Conservation (phyloP, 202 grass and related monocot genomes). For the Brachypodium distachyon region DNA sequence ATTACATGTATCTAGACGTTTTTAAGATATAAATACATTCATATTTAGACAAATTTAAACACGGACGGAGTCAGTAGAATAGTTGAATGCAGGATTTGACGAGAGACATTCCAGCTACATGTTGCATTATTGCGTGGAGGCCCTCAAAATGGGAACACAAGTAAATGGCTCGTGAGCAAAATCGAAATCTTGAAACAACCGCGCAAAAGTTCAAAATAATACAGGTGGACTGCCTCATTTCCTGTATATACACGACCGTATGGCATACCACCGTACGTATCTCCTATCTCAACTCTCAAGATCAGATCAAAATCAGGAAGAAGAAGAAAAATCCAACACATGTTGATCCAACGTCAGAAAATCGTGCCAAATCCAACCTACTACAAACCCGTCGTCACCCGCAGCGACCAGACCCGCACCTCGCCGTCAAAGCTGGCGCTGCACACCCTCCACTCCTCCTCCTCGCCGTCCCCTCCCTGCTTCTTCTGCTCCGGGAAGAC, state of each 20-base stretch:
- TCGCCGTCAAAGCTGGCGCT: conserved; percentile 79
- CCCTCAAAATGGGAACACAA: too few relatives aligned
- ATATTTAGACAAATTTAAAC: too few relatives aligned
- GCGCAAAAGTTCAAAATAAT: not conserved
- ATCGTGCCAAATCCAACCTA: conserved; percentile 25
- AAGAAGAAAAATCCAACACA: too few relatives aligned
- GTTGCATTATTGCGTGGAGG: too few relatives aligned
- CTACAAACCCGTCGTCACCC: conserved; percentile 17
- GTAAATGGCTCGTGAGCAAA: not conserved
- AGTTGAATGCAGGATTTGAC: too few relatives aligned
- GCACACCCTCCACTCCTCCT: conserved; percentile 62
- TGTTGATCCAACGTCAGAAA: not conserved
- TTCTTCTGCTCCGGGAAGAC: not conserved
- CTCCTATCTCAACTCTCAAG: not conserved
- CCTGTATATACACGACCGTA: not conserved
- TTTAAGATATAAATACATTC: too few relatives aligned
- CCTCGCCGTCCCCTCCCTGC: not conserved
- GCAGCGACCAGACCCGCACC: conserved; percentile 64
- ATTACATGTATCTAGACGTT: too few relatives aligned
- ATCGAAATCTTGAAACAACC: not conserved
- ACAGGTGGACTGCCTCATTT: not conserved
- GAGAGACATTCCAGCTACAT: too few relatives aligned
- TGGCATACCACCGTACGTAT: not conserved
- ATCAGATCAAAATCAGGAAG: not conserved
- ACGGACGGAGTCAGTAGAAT: too few relatives aligned